Conservation (phyloP, 2,329 filamentous ascomycete genomes). For the Fusarium floridanum region DNA sequence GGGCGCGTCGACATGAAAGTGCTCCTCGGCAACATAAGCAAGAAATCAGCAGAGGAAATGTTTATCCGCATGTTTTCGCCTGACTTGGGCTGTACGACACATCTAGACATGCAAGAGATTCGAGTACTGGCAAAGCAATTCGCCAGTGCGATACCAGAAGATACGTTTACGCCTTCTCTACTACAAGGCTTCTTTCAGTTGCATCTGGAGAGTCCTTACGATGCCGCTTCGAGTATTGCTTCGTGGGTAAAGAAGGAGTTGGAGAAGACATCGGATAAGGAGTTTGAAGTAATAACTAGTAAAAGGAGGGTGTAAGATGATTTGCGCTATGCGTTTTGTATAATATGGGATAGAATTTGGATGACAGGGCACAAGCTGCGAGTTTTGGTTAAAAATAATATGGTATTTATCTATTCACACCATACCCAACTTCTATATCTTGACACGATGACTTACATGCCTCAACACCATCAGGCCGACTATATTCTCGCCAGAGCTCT, state of each 20-base stretch:
- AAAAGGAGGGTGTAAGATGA: constrained; percentile 24
- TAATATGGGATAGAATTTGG: neutral
- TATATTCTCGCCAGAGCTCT: constrained; percentile 26
- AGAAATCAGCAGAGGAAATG: constrained; percentile 59
- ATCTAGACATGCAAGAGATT: constrained; percentile 48
- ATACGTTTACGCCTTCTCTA: constrained; percentile 62
- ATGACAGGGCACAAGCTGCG: neutral
- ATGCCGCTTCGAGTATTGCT: constrained; percentile 51
- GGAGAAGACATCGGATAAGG: constrained; percentile 44
- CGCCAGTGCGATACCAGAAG: constrained; percentile 62
- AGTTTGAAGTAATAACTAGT: constrained; percentile 47
- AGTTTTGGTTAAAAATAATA: neutral
- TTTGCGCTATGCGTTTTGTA: constrained; percentile 11
- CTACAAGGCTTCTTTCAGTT: constrained; percentile 63
- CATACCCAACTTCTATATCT: neutral
- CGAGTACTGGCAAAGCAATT: constrained; percentile 66
- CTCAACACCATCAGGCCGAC: neutral
- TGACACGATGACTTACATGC: neutral
- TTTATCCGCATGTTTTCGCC: constrained; percentile 61
- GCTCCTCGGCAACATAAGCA: constrained; percentile 64
- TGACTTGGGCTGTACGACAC: constrained; percentile 46
- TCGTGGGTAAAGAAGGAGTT: constrained; percentile 55
- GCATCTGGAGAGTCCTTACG: constrained; percentile 55
- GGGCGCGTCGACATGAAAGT: constrained; percentile 76
- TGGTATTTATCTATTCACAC: neutral